These are phyloP conservation scores for Wickerhamomyces hampshirensis DNA, from an alignment of 805 yeast genomes.

Conservation along the genomic window DNA sequence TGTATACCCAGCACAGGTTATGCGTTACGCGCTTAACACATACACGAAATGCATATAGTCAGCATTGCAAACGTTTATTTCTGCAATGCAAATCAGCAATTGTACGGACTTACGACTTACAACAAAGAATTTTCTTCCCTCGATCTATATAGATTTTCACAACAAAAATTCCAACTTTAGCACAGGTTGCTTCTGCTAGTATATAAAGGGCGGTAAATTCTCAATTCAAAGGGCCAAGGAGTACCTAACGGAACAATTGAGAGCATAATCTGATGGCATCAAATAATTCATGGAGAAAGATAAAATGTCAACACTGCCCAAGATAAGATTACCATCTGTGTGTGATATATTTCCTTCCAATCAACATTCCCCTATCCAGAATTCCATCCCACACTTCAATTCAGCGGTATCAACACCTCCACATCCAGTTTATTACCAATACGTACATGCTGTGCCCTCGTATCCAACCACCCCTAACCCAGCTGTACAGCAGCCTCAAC, in stretches of 20 bases:
- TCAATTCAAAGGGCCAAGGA: not conserved
- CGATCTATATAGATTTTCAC: not conserved
- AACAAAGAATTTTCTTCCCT: not conserved
- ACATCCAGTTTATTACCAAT: not conserved
- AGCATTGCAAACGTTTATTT: not conserved
- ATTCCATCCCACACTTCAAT: not conserved
- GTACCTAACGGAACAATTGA: not conserved
- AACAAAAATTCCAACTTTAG: not conserved
- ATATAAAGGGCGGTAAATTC: not conserved
- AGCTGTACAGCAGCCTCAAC: not conserved
- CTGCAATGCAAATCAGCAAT: not conserved
- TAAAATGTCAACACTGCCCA: slow-evolving; percentile 6
- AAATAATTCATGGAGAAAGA: not conserved
- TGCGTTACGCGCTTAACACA: too few species aligned
- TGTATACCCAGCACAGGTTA: not conserved
- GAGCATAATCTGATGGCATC: not conserved
- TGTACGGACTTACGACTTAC: too few species aligned
- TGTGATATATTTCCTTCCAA: slow-evolving; percentile 21
- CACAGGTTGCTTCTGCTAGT: not conserved
- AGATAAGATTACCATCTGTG: slow-evolving; percentile 24
- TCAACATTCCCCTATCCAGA: not conserved
- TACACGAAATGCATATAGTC: not conserved
- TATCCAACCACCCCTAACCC: not conserved
- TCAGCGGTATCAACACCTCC: not conserved
- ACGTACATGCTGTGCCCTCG: not conserved